Conservation (phyloP, 495 filamentous ascomycete species). For the Tetracladium setigerum region DNA sequence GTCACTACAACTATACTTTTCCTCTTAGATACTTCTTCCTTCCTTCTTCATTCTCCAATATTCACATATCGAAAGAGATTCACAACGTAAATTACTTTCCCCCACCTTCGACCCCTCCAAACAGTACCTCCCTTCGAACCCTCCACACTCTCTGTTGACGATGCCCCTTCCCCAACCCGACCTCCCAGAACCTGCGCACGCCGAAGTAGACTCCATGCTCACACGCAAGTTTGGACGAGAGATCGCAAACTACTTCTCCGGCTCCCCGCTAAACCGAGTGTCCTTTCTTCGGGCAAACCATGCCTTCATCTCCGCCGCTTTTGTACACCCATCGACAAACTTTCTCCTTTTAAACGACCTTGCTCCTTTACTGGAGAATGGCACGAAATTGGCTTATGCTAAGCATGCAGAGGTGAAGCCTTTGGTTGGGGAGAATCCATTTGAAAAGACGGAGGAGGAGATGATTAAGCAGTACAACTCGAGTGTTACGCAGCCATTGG, state of each 20-base stretch:
- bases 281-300: conserved; percentile 82
- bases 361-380: conserved; percentile 58
- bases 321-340: conserved; percentile 58
- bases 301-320: conserved; percentile 66
- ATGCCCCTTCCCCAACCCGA: conserved; percentile 27
- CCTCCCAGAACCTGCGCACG: conserved; percentile 33
- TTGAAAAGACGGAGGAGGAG: conserved; percentile 64
- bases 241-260: conserved; percentile 92
- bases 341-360: conserved; percentile 78
- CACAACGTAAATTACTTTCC: too few relatives aligned
- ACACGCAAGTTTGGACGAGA: conserved; percentile 83
- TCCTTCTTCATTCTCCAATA: too few relatives aligned
- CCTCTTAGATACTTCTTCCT: too few relatives aligned
- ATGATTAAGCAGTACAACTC: conserved; percentile 69
- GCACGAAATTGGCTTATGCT: conserved; percentile 51
- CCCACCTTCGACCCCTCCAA: too few relatives aligned
- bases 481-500: conserved; percentile 46
- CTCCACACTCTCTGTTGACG: background rate
- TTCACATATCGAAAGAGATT: too few relatives aligned
- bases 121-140: too few relatives aligned
- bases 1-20: too few relatives aligned
- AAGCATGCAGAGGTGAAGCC: conserved; percentile 54
- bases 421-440: conserved; percentile 66
- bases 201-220: conserved; percentile 74
- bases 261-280: conserved; percentile 54